Conservation (phyloP, 2,329 filamentous ascomycete species). For the Shiraia bambusicola region DNA sequence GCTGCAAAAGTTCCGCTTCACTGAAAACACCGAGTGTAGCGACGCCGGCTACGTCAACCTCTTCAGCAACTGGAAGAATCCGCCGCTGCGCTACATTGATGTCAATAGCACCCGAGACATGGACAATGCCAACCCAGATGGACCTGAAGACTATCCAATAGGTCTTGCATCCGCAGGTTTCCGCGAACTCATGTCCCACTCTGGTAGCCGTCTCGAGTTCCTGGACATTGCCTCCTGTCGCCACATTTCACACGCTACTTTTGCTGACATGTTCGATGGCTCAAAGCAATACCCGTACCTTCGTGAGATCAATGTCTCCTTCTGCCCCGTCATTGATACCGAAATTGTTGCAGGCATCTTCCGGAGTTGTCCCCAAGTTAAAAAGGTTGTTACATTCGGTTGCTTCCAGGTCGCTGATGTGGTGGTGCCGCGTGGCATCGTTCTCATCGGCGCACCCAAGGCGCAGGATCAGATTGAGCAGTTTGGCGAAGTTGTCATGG, state of each 20-base stretch:
- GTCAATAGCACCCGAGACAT: slow-evolving; percentile 76
- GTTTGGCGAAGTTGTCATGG: slow-evolving; percentile 44
- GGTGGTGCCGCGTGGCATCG: slow-evolving; percentile 58
- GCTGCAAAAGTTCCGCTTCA: slow-evolving; percentile 77
- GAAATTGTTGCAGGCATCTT: slow-evolving; percentile 65
- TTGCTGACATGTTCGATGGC: slow-evolving; percentile 71
- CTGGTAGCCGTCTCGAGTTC: slow-evolving; percentile 63
- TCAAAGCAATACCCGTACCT: slow-evolving; percentile 66
- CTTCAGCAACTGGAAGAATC: slow-evolving; percentile 76
- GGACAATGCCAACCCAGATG: slow-evolving; percentile 68
- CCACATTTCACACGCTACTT: slow-evolving; percentile 71
- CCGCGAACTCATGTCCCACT: slow-evolving; percentile 80
- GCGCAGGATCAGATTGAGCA: slow-evolving; percentile 60
- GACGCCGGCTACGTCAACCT: slow-evolving; percentile 72
- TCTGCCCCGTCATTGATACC: slow-evolving; percentile 69
- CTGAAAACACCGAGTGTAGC: slow-evolving; percentile 72
- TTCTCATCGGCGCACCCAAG: slow-evolving; percentile 61
- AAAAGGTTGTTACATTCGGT: slow-evolving; percentile 62
- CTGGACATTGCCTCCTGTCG: slow-evolving; percentile 84
- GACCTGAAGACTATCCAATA: slow-evolving; percentile 58
- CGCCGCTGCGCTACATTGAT: slow-evolving; percentile 69
- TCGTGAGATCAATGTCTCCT: slow-evolving; percentile 72
- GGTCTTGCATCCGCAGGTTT: slow-evolving; percentile 78
- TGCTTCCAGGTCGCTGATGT: slow-evolving; percentile 62
- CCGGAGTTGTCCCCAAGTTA: slow-evolving; percentile 60